Evolutionary conservation across 2,329 filamentous ascomycete genomes (phyloP).

Genomic region (Ophiosphaerella herpotricha): DNA sequence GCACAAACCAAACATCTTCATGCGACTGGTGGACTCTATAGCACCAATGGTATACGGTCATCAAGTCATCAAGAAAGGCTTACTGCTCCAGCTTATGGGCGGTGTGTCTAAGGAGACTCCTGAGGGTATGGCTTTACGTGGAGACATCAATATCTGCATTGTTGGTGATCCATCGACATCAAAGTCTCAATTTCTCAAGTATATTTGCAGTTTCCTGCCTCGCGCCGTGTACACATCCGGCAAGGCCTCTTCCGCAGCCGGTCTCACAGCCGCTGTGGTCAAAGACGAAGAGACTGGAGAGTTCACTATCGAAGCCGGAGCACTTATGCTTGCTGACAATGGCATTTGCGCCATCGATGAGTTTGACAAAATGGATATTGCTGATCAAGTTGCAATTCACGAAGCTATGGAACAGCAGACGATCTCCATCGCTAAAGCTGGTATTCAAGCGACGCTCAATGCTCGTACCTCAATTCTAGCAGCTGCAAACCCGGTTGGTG

Average conservation of each 20-base stretch:
- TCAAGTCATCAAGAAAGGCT: conserved; percentile 95
- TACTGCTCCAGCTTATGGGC: conserved; percentile 93
- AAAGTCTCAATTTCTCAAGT: conserved; percentile 98
- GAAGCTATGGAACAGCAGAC: conserved; percentile 99
- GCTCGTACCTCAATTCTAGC: conserved; percentile 94
- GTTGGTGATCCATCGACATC: conserved; percentile 96
- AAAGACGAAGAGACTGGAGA: conserved; percentile 99
- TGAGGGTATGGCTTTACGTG: conserved; percentile 93
- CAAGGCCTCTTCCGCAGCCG: conserved; percentile 94
- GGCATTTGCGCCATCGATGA: conserved; percentile 98
- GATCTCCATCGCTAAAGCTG: conserved; percentile 97
- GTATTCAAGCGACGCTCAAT: conserved; percentile 96
- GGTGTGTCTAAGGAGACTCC: conserved; percentile 90
- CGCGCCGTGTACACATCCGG: conserved; percentile 96
- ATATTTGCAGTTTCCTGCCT: conserved; percentile 95
- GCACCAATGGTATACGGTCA: conserved; percentile 98
- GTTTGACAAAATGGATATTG: conserved; percentile 99
- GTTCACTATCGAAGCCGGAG: conserved; percentile 97
- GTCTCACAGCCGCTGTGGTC: conserved; percentile 94
- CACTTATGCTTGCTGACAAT: conserved; percentile 94
- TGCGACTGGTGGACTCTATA: conserved; percentile 87
- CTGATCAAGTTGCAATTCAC: conserved; percentile 96
- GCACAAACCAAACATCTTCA: conserved; percentile 93
- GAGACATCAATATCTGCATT: conserved; percentile 98
- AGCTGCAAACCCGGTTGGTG: conserved; percentile 92